phyloP scores from a whole-genome alignment of 257 asterid genomes.

The Agastache rugosa region DNA sequence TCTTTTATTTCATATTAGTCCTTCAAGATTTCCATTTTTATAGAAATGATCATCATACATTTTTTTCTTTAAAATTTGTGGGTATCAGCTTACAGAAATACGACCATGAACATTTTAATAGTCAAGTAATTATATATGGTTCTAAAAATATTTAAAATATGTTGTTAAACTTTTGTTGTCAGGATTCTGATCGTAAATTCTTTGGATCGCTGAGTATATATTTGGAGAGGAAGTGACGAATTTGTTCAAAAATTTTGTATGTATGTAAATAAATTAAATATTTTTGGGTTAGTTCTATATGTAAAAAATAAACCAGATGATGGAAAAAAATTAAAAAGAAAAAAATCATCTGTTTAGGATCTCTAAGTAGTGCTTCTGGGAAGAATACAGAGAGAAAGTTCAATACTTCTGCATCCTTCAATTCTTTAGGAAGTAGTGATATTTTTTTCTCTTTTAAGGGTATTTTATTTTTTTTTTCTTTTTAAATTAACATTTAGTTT shows the following conservation, averaged over 20 bases:
- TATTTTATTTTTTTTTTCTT: too few relatives aligned
- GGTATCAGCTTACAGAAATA: too few relatives aligned
- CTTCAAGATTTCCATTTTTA: conserved; percentile 1
- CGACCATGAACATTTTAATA: too few relatives aligned
- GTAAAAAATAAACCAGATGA: conserved; percentile 24
- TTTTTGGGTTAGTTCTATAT: conserved; percentile 2
- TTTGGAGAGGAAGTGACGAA: conserved; percentile 31
- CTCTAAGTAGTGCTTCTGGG: conserved; percentile 24
- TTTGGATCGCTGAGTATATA: conserved; percentile 60
- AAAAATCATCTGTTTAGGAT: conserved; percentile 12
- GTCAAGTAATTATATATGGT: too few relatives aligned
- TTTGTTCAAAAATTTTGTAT: conserved; percentile 14
- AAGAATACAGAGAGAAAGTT: conserved; percentile 24
- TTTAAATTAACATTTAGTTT: neutral
- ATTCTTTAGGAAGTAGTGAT: conserved; percentile 29
- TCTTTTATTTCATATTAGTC: conserved; percentile 15
- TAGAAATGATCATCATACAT: too few relatives aligned
- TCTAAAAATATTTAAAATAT: neutral
- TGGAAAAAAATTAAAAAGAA: neutral
- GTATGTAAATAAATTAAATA: conserved; percentile 31
- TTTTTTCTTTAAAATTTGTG: too few relatives aligned
- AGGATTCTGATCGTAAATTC: conserved; percentile 65
- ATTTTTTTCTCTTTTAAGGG: conserved; percentile 1
- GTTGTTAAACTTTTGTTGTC: conserved; percentile 29
- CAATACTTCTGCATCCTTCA: conserved; percentile 26